These are phyloP conservation scores for Rhamnella rubrinervis DNA, from an alignment of 331 rosid genomes.

Conservation along the genomic window DNA sequence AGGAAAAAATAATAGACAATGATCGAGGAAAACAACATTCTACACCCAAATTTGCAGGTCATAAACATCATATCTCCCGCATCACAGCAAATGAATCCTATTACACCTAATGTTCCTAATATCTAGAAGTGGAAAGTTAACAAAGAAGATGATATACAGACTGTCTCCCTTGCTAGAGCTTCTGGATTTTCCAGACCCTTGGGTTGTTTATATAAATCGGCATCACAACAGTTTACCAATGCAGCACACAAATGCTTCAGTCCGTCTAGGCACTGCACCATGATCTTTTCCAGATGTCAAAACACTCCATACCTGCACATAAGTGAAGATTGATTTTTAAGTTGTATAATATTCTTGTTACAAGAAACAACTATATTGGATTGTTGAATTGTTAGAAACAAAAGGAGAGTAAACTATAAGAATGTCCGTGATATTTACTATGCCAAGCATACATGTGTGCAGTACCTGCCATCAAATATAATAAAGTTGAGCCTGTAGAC, in stretches of 20 bases:
- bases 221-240: slow-evolving; percentile 69
- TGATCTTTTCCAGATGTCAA: slow-evolving; percentile 76
- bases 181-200: slow-evolving; percentile 94
- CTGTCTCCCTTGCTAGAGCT: slow-evolving; percentile 91
- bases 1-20: background rate
- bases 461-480: too few relatives aligned
- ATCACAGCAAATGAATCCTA: background rate
- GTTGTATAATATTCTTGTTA: background rate
- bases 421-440: too few relatives aligned
- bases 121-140: slow-evolving; percentile 24
- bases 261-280: slow-evolving; percentile 93
- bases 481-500: background rate
- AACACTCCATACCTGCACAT: slow-evolving; percentile 84
- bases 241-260: slow-evolving; percentile 59
- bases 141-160: slow-evolving; percentile 58
- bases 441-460: too few relatives aligned
- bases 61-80: background rate
- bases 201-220: slow-evolving; percentile 70
- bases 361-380: slow-evolving; percentile 1
- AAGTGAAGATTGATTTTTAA: slow-evolving; percentile 2
- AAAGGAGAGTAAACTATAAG: background rate
- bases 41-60: background rate
- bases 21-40: slow-evolving; percentile 7
- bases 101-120: slow-evolving; percentile 15
- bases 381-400: background rate